Evolutionary conservation across 257 asterid species (phyloP).

Genomic region (Penstemon davidsonii): DNA sequence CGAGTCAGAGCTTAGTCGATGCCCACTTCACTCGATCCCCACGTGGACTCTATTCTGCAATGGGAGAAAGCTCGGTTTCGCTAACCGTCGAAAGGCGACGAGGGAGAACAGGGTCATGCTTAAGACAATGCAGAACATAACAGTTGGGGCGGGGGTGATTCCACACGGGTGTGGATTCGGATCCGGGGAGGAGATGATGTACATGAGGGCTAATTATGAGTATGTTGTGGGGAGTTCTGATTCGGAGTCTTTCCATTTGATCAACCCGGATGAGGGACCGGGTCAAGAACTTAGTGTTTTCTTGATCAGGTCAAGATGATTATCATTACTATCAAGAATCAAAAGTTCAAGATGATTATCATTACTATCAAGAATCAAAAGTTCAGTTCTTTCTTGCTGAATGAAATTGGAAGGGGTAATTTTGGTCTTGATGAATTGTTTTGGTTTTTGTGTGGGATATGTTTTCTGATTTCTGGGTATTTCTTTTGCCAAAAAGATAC

Average conservation of each 20-base stretch:
- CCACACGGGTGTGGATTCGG: constrained; percentile 60
- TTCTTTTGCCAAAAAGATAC: constrained; percentile 29
- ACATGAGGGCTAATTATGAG: constrained; percentile 94
- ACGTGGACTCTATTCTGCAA: constrained; percentile 84
- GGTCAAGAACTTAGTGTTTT: constrained; percentile 92
- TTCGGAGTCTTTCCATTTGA: constrained; percentile 87
- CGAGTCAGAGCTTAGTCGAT: constrained; percentile 54
- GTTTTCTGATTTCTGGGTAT: constrained; percentile 2
- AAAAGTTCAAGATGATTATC: too few species aligned
- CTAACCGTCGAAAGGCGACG: constrained; percentile 60
- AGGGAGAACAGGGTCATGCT: constrained; percentile 57
- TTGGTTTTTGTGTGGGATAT: neutral
- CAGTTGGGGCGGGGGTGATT: constrained; percentile 92
- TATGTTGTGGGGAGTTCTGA: constrained; percentile 78
- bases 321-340: neutral
- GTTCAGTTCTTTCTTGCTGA: constrained; percentile 8
- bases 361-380: too few species aligned
- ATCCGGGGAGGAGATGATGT: constrained; percentile 77
- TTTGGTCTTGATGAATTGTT: neutral
- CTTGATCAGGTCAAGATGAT: constrained; percentile 75
- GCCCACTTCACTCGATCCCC: constrained; percentile 76
- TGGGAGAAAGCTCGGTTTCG: constrained; percentile 80
- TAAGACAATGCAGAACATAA: constrained; percentile 72
- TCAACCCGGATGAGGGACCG: constrained; percentile 81
- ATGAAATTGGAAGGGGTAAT: neutral